Evolutionary conservation across 2,329 filamentous ascomycete species (phyloP).

Genomic region (Teratosphaeria pseudoeucalypti): DNA sequence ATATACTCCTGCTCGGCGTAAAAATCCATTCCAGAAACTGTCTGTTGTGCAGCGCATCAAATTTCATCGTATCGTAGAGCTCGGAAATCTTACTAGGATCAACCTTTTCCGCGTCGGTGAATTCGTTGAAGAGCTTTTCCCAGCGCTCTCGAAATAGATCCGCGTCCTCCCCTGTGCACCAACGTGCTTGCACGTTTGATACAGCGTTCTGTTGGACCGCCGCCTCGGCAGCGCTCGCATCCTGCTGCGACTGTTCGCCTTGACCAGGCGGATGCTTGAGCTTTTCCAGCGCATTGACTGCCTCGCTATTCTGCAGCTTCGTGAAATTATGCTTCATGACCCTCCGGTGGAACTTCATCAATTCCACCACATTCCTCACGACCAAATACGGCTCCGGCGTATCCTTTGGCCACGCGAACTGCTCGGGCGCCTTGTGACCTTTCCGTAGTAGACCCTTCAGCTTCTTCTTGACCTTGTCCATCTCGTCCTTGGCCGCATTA

Average conservation of each 20-base stretch:
- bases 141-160: constrained; percentile 92
- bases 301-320: constrained; percentile 55
- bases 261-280: constrained; percentile 33
- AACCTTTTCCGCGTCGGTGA: constrained; percentile 93
- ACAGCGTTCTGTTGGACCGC: neutral
- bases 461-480: constrained; percentile 99
- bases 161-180: constrained; percentile 93
- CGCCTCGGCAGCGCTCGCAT: neutral
- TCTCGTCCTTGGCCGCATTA: constrained; percentile 96
- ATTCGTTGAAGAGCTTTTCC: constrained; percentile 97
- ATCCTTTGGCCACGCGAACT: constrained; percentile 92
- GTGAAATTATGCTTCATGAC: constrained; percentile 93
- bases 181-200: constrained; percentile 64
- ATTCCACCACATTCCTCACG: constrained; percentile 77
- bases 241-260: neutral
- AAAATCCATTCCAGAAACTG: constrained; percentile 97
- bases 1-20: constrained; percentile 68
- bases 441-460: constrained; percentile 84
- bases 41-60: constrained; percentile 91
- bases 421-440: constrained; percentile 83
- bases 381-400: constrained; percentile 92
- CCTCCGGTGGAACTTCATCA: constrained; percentile 94
- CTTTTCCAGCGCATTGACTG: constrained; percentile 48
- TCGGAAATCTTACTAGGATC: constrained; percentile 98
- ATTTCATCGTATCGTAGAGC: constrained; percentile 99